A percentile compares a stretch with the other conserved stretches of the same genome.
Evolutionary conservation across 1,284 basidiomycete genomes (phyloP).

Genomic region (Sutorius eximius): DNA sequence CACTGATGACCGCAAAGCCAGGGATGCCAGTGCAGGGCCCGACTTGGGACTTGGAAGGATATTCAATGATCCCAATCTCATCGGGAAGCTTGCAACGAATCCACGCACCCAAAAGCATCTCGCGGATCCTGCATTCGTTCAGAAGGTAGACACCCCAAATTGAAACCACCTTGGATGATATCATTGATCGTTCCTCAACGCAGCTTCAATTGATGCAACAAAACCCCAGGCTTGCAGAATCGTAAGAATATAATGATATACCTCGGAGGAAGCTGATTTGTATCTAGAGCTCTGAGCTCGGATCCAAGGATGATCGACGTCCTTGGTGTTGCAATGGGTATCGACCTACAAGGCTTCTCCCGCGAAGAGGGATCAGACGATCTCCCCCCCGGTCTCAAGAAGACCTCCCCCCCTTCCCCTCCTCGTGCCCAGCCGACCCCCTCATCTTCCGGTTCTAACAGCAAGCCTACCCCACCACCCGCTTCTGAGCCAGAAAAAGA

Average conservation of each 20-base stretch:
- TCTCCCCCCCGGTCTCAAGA: constrained; percentile 61
- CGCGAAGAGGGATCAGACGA: constrained; percentile 86
- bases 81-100: constrained; percentile 83
- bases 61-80: constrained; percentile 83
- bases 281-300: constrained; percentile 49
- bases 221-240: constrained; percentile 60
- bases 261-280: constrained; percentile 10
- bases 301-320: constrained; percentile 95
- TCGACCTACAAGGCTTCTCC: constrained; percentile 88
- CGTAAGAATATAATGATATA: constrained; percentile 35
- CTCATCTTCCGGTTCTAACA: constrained; percentile 33
- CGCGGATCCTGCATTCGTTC: constrained; percentile 78
- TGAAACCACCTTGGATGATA: neutral
- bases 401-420: constrained; percentile 35
- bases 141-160: constrained; percentile 46
- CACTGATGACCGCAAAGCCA: constrained; percentile 34
- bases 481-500: constrained; percentile 40
- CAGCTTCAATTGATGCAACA: constrained; percentile 63
- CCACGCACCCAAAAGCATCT: constrained; percentile 85
- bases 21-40: constrained; percentile 43
- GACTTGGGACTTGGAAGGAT: constrained; percentile 70
- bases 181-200: neutral
- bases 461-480: constrained; percentile 27
- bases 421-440: constrained; percentile 44
- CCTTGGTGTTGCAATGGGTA: constrained; percentile 90